Evolutionary conservation across 75 land plant genomes (phyloP).

Genomic region (Cryptomeria japonica): DNA sequence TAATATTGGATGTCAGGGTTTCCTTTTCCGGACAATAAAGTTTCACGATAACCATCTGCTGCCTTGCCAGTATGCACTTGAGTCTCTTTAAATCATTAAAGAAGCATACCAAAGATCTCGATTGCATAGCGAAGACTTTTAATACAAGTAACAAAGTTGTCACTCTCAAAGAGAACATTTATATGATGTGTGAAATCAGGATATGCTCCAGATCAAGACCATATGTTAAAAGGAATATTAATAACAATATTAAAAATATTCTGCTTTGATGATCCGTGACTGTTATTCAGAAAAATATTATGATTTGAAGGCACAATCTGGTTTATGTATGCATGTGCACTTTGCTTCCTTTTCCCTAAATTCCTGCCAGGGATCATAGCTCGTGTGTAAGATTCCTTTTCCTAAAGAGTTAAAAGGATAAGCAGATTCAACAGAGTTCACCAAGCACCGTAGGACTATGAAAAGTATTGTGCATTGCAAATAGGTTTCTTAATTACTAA

Average conservation of each 20-base stretch:
- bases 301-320: conserved; percentile 10
- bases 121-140: not conserved
- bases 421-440: conserved; percentile 2
- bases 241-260: not conserved
- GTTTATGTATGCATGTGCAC: conserved; percentile 15
- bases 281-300: not conserved
- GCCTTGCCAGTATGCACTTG: not conserved
- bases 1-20: too few species aligned
- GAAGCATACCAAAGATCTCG: not conserved
- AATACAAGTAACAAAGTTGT: not conserved
- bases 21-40: not conserved
- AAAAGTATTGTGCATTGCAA: not conserved
- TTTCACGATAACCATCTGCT: not conserved
- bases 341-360: conserved; percentile 9
- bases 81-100: not conserved
- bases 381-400: not conserved
- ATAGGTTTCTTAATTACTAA: not conserved
- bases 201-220: not conserved
- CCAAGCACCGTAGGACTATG: not conserved
- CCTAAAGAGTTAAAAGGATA: too few species aligned
- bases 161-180: too few species aligned
- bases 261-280: not conserved
- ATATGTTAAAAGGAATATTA: not conserved
- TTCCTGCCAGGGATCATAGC: conserved; percentile 12
- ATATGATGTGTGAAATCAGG: too few species aligned